These are phyloP conservation scores for Immersiporthe knoxdaviesiana DNA, from an alignment of 2,329 filamentous ascomycete species.

Conservation along the genomic window DNA sequence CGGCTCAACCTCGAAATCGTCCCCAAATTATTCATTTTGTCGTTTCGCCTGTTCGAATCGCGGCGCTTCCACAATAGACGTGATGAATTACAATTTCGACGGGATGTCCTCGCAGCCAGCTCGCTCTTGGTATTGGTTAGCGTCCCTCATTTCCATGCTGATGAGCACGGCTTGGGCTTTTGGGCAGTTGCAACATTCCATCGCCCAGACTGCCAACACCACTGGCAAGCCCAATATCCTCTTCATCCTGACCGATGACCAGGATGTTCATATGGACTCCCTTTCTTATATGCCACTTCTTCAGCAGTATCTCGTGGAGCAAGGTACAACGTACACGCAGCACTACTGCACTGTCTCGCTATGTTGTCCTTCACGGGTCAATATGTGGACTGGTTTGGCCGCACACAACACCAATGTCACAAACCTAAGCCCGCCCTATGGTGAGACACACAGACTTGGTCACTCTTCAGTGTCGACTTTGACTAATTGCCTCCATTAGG, in stretches of 20 bases:
- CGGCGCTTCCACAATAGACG: background rate
- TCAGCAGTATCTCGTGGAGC: constrained; percentile 55
- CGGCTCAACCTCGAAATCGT: background rate
- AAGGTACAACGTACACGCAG: constrained; percentile 58
- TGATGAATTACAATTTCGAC: background rate
- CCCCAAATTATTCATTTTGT: background rate
- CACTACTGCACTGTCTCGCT: constrained; percentile 65
- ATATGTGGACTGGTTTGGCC: constrained; percentile 63
- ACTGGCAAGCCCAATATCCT: constrained; percentile 54
- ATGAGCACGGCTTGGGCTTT: background rate
- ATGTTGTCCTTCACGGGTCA: constrained; percentile 65
- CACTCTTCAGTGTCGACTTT: background rate
- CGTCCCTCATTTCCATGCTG: background rate
- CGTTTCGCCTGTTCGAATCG: background rate
- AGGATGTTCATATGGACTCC: constrained; percentile 64
- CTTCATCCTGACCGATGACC: constrained; percentile 68
- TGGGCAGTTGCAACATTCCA: background rate
- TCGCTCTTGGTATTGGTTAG: background rate
- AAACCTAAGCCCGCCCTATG: constrained; percentile 56
- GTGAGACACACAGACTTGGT: constrained; percentile 41
- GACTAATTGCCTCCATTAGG: constrained; percentile 38
- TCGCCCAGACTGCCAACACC: background rate
- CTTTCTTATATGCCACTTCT: constrained; percentile 59
- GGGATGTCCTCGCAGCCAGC: background rate
- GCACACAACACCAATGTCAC: constrained; percentile 72